Percentiles rank a stretch among this genome's conserved stretches.
These are phyloP conservation scores for Leishmania guyanensis DNA, from an alignment of 208 protist species.

Conservation along the genomic window DNA sequence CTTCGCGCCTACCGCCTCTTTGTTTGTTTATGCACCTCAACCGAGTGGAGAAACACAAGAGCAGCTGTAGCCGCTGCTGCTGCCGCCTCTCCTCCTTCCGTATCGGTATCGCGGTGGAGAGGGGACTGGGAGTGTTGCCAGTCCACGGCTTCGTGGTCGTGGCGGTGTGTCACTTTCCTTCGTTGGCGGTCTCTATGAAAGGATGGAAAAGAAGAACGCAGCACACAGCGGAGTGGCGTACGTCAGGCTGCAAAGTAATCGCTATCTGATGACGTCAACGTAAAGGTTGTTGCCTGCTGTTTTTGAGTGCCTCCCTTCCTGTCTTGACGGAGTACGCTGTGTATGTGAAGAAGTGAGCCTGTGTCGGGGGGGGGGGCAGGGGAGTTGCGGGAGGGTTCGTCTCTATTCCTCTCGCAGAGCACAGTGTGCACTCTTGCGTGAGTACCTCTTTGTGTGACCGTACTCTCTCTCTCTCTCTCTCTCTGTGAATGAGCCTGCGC, in stretches of 20 bases:
- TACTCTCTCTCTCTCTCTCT: not conserved
- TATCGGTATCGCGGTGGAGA: not conserved
- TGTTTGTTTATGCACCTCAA: not conserved
- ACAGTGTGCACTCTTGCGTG: not conserved
- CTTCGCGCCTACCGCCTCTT: too few species aligned
- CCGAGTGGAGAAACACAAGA: not conserved
- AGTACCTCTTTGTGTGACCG: not conserved
- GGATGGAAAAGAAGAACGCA: not conserved
- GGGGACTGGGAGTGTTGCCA: not conserved
- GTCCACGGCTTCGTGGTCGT: not conserved
- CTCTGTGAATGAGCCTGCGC: not conserved
- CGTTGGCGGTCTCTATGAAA: slow-evolving; percentile 1
- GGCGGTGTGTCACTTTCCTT: not conserved
- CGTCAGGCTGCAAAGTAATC: not conserved
- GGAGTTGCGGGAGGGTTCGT: not conserved
- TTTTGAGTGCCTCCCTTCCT: not conserved
- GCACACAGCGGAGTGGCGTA: not conserved
- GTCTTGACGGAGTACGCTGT: not conserved
- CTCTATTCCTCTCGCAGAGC: not conserved
- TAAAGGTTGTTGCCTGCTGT: too few species aligned
- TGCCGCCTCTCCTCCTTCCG: not conserved
- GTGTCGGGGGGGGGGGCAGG: not conserved
- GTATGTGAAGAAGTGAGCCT: not conserved
- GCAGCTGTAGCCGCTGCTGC: not conserved
- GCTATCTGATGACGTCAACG: too few species aligned